A percentile compares a stretch with the other conserved stretches of the same genome.
phyloP scores from a whole-genome alignment of 2,329 filamentous ascomycete species.

The Aureobasidium vineae region DNA sequence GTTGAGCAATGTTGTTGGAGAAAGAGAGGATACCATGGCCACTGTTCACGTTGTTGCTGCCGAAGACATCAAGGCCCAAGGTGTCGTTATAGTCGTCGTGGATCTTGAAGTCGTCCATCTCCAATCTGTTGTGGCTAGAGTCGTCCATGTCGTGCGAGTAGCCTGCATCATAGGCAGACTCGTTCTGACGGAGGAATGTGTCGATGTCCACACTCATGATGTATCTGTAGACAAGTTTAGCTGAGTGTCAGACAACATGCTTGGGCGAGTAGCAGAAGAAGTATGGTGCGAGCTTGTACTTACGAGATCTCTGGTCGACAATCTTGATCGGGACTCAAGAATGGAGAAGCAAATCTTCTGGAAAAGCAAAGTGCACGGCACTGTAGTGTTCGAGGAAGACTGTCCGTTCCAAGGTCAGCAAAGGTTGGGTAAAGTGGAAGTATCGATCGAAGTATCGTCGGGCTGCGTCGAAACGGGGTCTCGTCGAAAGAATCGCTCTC shows the following conservation, averaged over 20 bases:
- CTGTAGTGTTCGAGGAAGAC: background rate
- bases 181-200: background rate
- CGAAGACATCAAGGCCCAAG: background rate
- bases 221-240: background rate
- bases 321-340: background rate
- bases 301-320: background rate
- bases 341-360: background rate
- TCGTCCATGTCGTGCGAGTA: background rate
- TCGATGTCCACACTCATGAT: background rate
- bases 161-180: background rate
- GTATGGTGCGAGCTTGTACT: background rate
- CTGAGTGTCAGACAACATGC: background rate
- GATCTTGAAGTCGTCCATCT: background rate
- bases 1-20: background rate
- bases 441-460: background rate
- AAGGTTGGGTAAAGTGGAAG: background rate
- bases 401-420: background rate
- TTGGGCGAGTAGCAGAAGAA: background rate
- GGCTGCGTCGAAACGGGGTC: background rate
- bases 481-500: background rate
- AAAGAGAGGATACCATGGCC: background rate
- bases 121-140: background rate
- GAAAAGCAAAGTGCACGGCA: background rate
- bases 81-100: background rate
- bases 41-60: background rate